phyloP scores from a whole-genome alignment of 306 rosid genomes.

The Vachellia pachyceras region DNA sequence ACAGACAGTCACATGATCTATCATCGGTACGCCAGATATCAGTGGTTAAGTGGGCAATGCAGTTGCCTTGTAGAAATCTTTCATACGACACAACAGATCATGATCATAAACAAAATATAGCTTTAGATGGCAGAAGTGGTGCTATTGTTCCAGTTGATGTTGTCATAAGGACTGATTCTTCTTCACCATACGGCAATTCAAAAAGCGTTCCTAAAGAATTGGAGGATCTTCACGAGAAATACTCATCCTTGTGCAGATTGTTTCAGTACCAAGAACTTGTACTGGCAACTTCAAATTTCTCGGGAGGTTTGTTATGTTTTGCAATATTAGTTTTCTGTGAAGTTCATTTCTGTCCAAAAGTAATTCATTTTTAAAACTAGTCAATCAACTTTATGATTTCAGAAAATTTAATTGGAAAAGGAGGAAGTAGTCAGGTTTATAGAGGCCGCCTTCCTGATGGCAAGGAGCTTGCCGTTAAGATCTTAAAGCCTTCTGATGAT shows the following conservation, averaged over 20 bases:
- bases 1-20: constrained; percentile 35
- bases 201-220: constrained; percentile 62
- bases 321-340: constrained; percentile 18
- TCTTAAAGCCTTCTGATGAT: constrained; percentile 81
- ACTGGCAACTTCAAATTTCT: constrained; percentile 82
- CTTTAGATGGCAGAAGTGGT: constrained; percentile 66
- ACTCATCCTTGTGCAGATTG: constrained; percentile 76
- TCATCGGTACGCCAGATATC: constrained; percentile 53
- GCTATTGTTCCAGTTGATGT: constrained; percentile 73
- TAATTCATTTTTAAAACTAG: neutral
- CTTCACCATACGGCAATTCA: constrained; percentile 47
- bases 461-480: constrained; percentile 92
- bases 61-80: constrained; percentile 67
- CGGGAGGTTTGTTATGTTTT: constrained; percentile 58
- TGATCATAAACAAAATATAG: constrained; percentile 39
- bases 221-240: constrained; percentile 83
- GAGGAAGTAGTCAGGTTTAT: constrained; percentile 92
- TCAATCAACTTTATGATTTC: constrained; percentile 43
- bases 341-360: constrained; percentile 24
- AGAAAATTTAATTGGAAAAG: constrained; percentile 92
- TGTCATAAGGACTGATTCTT: constrained; percentile 39
- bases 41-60: constrained; percentile 98
- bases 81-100: constrained; percentile 37
- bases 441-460: constrained; percentile 89
- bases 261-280: constrained; percentile 75